Percentiles rank a stretch among this genome's conserved stretches.
Evolutionary conservation across 2,329 filamentous ascomycete species (phyloP).

Genomic region (Trichoderma pleuroti): DNA sequence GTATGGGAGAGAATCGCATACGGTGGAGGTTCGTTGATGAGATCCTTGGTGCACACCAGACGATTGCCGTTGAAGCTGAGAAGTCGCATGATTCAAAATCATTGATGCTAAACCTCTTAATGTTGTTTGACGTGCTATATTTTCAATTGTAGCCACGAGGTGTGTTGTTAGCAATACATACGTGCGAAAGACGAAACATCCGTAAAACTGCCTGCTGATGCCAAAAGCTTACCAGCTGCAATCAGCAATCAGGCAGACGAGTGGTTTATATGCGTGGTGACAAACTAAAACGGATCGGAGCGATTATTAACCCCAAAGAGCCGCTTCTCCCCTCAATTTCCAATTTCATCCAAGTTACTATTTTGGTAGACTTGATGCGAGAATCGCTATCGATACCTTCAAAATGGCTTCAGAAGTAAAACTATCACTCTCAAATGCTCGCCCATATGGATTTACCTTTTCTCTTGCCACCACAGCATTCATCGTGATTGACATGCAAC

Average conservation of each 20-base stretch:
- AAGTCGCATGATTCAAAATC: background rate
- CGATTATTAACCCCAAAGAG: background rate
- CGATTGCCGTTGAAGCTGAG: background rate
- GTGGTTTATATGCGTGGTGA: background rate
- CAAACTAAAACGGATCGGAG: background rate
- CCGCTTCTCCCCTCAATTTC: background rate
- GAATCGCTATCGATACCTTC: background rate
- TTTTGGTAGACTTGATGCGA: background rate
- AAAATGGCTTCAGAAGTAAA: background rate
- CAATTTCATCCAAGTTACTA: background rate
- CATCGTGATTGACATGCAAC: background rate
- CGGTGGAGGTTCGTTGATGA: background rate
- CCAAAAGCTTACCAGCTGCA: background rate
- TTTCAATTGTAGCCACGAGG: background rate
- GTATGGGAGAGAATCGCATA: background rate
- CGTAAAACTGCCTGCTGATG: background rate
- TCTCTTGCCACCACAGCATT: background rate
- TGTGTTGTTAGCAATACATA: background rate
- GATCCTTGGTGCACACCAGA: background rate
- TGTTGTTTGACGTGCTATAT: background rate
- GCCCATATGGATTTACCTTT: background rate
- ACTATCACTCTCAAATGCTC: background rate
- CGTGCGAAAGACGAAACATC: background rate
- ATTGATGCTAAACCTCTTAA: too few relatives aligned
- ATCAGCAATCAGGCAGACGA: background rate